These are phyloP conservation scores for Leccinum uliginosum DNA, from an alignment of 768 basidiomycete species.

Conservation along the genomic window DNA sequence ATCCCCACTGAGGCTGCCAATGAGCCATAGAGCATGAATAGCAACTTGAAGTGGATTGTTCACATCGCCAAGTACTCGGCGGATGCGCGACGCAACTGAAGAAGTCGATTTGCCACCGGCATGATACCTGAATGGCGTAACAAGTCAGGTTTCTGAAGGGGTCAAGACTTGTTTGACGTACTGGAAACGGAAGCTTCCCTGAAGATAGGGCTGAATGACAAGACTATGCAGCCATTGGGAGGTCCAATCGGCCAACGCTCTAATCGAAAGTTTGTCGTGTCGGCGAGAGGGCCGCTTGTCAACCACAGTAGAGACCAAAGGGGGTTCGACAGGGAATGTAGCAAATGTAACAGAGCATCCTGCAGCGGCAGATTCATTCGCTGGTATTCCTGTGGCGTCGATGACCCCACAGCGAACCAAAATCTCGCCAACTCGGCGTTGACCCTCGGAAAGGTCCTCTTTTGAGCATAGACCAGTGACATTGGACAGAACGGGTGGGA, in stretches of 20 bases:
- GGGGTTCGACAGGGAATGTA: background rate
- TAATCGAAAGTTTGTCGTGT: constrained; percentile 4
- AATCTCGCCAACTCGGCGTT: constrained; percentile 16
- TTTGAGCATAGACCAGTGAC: background rate
- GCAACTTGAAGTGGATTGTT: constrained; percentile 26
- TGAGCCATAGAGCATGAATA: constrained; percentile 32
- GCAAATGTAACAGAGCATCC: background rate
- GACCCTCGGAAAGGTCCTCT: constrained; percentile 15
- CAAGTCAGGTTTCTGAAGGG: background rate
- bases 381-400: background rate
- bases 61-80: constrained; percentile 17
- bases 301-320: background rate
- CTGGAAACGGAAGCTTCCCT: constrained; percentile 17
- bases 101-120: background rate
- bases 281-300: background rate
- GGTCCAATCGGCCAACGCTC: constrained; percentile 22
- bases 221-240: constrained; percentile 25
- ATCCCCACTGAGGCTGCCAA: constrained; percentile 22
- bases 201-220: constrained; percentile 20
- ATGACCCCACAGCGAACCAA: constrained; percentile 20
- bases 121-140: constrained; percentile 13
- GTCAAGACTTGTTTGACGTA: constrained; percentile 9
- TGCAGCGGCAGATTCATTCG: background rate
- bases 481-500: background rate
- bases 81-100: constrained; percentile 18